Conservation (phyloP, 179 eudicot species). For the Vitellaria paradoxa region DNA sequence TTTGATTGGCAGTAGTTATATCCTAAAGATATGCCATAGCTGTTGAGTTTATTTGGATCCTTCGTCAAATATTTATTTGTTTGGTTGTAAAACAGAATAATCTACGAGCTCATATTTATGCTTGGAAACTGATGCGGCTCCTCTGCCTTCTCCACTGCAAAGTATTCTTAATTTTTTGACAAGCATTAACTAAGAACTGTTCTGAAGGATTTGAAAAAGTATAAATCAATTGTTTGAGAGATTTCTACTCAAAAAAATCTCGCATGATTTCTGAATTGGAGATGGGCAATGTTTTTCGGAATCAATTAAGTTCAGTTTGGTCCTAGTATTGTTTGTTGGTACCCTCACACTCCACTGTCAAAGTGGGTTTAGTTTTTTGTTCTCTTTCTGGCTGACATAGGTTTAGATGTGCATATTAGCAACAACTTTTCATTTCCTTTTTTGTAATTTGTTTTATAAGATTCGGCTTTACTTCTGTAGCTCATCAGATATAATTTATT, state of each 20-base stretch:
- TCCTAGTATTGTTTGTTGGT: conserved; percentile 3
- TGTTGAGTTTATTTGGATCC: neutral
- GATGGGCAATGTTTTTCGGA: neutral
- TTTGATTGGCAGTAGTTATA: neutral
- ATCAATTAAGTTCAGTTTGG: neutral
- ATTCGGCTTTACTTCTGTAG: conserved; percentile 12
- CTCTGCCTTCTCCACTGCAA: neutral
- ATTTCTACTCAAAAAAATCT: neutral
- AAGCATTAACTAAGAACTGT: neutral
- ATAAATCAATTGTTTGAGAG: too few species aligned
- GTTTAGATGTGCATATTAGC: neutral
- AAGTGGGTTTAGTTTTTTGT: neutral
- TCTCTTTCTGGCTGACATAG: neutral
- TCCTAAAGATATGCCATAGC: neutral
- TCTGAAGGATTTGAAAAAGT: conserved; percentile 2
- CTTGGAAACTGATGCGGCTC: neutral
- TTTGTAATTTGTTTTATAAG: neutral
- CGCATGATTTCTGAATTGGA: neutral
- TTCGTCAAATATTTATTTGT: neutral
- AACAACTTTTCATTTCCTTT: neutral
- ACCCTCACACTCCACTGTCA: neutral
- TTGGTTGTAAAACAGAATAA: neutral
- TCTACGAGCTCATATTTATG: neutral
- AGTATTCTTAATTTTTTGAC: neutral
- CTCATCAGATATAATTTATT: conserved; percentile 11